Conservation (phyloP, 2,329 filamentous ascomycete genomes). For the Beauveria varroae region DNA sequence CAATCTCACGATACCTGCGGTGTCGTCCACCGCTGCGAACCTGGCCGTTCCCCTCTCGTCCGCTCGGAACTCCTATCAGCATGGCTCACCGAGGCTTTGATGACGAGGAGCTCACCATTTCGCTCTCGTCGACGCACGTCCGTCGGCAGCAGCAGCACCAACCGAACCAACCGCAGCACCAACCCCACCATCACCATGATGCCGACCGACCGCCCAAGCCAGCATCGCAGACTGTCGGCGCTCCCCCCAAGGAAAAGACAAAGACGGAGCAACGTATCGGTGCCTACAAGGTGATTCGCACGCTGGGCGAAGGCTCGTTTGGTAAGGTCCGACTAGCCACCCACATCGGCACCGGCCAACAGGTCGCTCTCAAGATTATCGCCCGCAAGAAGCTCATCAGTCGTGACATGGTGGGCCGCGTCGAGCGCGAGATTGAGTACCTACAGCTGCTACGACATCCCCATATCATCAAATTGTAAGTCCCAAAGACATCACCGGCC, state of each 20-base stretch:
- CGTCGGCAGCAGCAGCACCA: constrained; percentile 44
- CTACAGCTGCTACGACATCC: constrained; percentile 91
- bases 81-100: constrained; percentile 57
- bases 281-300: constrained; percentile 84
- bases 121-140: constrained; percentile 57
- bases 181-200: constrained; percentile 15
- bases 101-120: constrained; percentile 77
- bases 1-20: not conserved
- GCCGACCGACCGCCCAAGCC: constrained; percentile 18
- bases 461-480: constrained; percentile 96
- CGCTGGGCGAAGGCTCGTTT: constrained; percentile 92
- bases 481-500: not conserved
- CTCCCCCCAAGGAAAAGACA: constrained; percentile 34
- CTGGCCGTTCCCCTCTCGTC: not conserved
- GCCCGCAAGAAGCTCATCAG: constrained; percentile 93
- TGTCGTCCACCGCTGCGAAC: not conserved
- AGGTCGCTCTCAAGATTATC: constrained; percentile 97
- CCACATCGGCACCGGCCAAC: constrained; percentile 84
- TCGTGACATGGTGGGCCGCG: constrained; percentile 93
- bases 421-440: constrained; percentile 97
- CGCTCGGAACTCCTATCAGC: constrained; percentile 13
- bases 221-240: constrained; percentile 21
- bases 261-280: constrained; percentile 78
- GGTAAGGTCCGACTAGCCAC: constrained; percentile 97
- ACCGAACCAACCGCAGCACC: constrained; percentile 8